Evolutionary conservation across 768 basidiomycete genomes (phyloP), one percentile per base, ranked within the genome.

Genomic region (Hemileccinum rubropunctum): DNA sequence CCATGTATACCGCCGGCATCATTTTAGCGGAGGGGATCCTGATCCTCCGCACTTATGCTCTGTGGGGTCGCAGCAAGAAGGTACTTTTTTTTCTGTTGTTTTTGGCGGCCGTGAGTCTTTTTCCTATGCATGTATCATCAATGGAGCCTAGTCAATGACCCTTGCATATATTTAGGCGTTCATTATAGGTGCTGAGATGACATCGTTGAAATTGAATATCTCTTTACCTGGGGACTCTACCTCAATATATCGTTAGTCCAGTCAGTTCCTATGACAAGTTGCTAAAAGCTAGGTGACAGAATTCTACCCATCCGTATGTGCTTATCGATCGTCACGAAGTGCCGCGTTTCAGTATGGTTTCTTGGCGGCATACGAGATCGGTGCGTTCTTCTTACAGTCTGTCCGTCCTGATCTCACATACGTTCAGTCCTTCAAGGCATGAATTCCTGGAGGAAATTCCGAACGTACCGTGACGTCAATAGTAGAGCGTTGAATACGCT

Each of bases 21-120:
- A 18, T 65, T n/a, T 45, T 51, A 13, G 42, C 58, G 0, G 55
- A 57, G 45, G 58, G 41, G 6, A 51, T 65, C 18, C 51, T 64
- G 41, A 65, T 65, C 20, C 42, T 65, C 1, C 64, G 62, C 28
- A 65, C 63, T 17, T 65, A 60, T 17, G 61, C 62, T 27, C 36
- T 64, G 43, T 64, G 62, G 58, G 52, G 51, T 45, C 60, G 55
- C 23, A 63, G 38, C 28, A 50, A 20, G 43, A 58, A 28, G 14
- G 39, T 60, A 3, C 53, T 64, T 1, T 3, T 44, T 12, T 38
- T 62, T 20, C 51, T 65, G 18, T 27, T 65, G 17, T 17, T 47
- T 35, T 35, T 63, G 41, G 64, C 56, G 3, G 64, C 3, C 28
- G 61, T 56, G 10, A 50, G 59, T 48, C 34, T 13, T 33, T 21